Evolutionary conservation across 352 stramenopile species (phyloP), one percentile per base, ranked within the genome.

Genomic region (Phytophthora gonapodyides): DNA sequence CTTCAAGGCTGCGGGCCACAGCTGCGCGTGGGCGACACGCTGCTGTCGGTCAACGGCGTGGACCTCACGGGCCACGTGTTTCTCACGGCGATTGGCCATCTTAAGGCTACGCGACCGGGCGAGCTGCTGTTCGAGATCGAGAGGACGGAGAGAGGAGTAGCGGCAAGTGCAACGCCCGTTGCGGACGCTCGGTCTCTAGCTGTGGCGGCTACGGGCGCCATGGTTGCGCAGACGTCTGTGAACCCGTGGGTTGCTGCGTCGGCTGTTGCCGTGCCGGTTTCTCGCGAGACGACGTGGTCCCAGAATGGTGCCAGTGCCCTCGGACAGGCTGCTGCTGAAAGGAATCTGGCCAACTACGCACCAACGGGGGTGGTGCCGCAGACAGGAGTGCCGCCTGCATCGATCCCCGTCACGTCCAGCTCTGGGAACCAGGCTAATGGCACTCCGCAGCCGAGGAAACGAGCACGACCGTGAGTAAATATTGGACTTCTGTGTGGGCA

Each of bases 31-130:
- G 85, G 83, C 13, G 85, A 94, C 59, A 80, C 72, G 17, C 68
- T 94, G 33, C 53, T 94, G 40, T 82, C 81, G 0, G 80, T 93
- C 21, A 93, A 94, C 30, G 82, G 74, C 24, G 55, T 71, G 27
- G 59, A 80, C 34, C 61, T 93, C 16, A 80, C 61, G 11, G 68
- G 73, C 0, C 61, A 84, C 24, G 73, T 76, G 7, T 91, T 90
- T 31, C 36, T 80, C 10, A 70, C 82, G 16, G 75, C 79, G 2
- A 82, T 89, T 40, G 69, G 87, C 36, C 64, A 80, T 6, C 64
- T 92, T 48, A 89, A 92, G 67, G 70, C 71, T 1, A 78, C 70
- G 2, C 66, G 58, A 31, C 71, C 79, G 0, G 77, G 80, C 8
- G 69, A 78, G 40, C 61, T 92, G 9, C 53, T 81, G 33, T 88